Percentiles rank a stretch among this genome's conserved stretches.
Conservation (phyloP, 768 basidiomycete species). For the Boletus insuetus region DNA sequence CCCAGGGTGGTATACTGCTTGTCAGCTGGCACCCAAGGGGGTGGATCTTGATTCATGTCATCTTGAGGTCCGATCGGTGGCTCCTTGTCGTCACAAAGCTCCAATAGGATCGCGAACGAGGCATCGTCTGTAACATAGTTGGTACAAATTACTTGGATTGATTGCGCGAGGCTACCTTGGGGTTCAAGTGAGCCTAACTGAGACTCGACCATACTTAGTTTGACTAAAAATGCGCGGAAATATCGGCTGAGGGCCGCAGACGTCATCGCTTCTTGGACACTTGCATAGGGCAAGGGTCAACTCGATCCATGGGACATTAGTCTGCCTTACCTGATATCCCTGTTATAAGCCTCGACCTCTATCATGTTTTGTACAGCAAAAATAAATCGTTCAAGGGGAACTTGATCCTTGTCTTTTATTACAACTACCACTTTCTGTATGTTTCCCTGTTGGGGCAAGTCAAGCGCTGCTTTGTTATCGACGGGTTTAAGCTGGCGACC, state of each 20-base stretch:
- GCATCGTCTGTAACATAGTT: conserved; percentile 50
- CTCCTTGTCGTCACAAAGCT: conserved; percentile 64
- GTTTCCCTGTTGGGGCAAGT: conserved; percentile 52
- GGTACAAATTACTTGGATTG: background rate
- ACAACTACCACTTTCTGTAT: conserved; percentile 80
- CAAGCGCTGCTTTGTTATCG: background rate
- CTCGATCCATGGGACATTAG: background rate
- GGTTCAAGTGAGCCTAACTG: conserved; percentile 59
- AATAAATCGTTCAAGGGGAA: conserved; percentile 85
- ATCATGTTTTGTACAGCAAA: conserved; percentile 86
- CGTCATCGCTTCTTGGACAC: conserved; percentile 71
- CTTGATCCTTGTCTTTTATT: conserved; percentile 77
- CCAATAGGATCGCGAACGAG: conserved; percentile 81
- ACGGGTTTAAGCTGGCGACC: conserved; percentile 10
- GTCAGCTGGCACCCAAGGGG: conserved; percentile 79
- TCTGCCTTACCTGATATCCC: conserved; percentile 56
- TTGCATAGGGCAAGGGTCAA: conserved; percentile 28
- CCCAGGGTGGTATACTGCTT: conserved; percentile 67
- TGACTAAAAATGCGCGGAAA: conserved; percentile 81
- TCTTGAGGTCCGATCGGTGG: conserved; percentile 47
- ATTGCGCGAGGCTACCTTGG: conserved; percentile 40
- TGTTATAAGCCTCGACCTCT: conserved; percentile 64
- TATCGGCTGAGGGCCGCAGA: conserved; percentile 62
- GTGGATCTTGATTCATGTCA: conserved; percentile 55
- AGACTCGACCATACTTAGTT: conserved; percentile 73